Evolutionary conservation across 495 filamentous ascomycete species (phyloP).

Genomic region (Chaetomium tenue): DNA sequence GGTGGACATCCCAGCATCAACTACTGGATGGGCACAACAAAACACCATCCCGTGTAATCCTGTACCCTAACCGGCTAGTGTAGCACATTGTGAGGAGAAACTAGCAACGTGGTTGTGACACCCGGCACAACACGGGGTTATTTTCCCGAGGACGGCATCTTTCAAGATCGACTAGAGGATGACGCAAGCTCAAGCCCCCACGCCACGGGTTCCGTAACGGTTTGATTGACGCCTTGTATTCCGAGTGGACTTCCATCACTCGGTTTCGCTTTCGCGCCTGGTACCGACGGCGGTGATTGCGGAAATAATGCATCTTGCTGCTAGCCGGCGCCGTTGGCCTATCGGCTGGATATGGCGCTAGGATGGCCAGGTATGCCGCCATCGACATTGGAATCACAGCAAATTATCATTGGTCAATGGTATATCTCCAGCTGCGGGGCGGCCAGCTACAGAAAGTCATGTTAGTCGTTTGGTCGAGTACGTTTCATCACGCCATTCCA

Average conservation of each 20-base stretch:
- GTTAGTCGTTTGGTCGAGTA: constrained; percentile 26
- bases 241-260: not conserved
- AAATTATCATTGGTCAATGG: constrained; percentile 16
- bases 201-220: not conserved
- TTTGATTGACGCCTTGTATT: not conserved
- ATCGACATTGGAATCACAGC: constrained; percentile 2
- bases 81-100: not conserved
- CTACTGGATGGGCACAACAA: not conserved
- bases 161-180: not conserved
- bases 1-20: not conserved
- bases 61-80: not conserved
- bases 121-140: not conserved
- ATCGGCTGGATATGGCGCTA: not conserved
- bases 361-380: constrained; percentile 3
- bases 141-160: no score
- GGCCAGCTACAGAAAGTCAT: constrained; percentile 15
- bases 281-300: not conserved
- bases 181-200: constrained; percentile 10
- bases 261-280: constrained; percentile 9
- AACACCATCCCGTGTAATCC: not conserved
- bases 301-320: constrained; percentile 17
- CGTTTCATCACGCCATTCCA: constrained; percentile 31
- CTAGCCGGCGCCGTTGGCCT: not conserved
- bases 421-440: no score
- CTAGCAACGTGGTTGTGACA: not conserved